phyloP scores from a whole-genome alignment of 371 early-diverging fungal species.

The Batkoa obscura region DNA sequence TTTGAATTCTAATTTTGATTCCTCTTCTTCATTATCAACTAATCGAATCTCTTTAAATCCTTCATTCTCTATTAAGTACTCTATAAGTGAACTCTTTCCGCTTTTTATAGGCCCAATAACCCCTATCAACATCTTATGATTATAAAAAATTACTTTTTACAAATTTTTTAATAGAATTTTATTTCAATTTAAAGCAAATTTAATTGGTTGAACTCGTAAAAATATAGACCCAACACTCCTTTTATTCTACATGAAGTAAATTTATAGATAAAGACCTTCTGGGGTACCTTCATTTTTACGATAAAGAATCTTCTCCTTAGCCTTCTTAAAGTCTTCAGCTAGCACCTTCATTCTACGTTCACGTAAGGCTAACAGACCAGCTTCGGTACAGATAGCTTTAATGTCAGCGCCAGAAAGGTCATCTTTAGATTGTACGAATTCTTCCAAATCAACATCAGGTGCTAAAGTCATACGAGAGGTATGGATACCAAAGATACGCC shows the following conservation, averaged over 20 bases:
- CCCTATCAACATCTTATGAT: slow-evolving; percentile 42
- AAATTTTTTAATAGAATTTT: too few species aligned
- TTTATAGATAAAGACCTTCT: slow-evolving; percentile 80
- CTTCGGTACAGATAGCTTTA: slow-evolving; percentile 99
- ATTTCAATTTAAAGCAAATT: too few species aligned
- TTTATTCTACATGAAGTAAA: neutral
- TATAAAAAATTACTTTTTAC: too few species aligned
- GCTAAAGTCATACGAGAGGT: slow-evolving; percentile 96
- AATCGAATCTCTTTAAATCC: slow-evolving; percentile 25
- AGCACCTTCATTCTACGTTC: slow-evolving; percentile 98
- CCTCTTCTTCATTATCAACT: neutral
- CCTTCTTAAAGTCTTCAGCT: slow-evolving; percentile 96
- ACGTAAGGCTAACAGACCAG: slow-evolving; percentile 96
- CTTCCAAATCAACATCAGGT: slow-evolving; percentile 94
- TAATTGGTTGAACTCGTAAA: too few species aligned
- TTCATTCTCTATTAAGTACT: slow-evolving; percentile 29
- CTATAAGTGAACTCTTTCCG: slow-evolving; percentile 51
- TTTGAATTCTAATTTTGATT: neutral
- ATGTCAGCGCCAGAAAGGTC: slow-evolving; percentile 99
- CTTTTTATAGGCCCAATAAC: slow-evolving; percentile 45
- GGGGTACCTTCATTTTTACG: slow-evolving; percentile 97
- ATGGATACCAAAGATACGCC: slow-evolving; percentile 98
- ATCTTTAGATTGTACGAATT: slow-evolving; percentile 97
- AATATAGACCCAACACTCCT: too few species aligned
- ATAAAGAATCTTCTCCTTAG: slow-evolving; percentile 97